Evolutionary conservation across 495 filamentous ascomycete species (phyloP).

Genomic region (Astrothelium subdiscretum): DNA sequence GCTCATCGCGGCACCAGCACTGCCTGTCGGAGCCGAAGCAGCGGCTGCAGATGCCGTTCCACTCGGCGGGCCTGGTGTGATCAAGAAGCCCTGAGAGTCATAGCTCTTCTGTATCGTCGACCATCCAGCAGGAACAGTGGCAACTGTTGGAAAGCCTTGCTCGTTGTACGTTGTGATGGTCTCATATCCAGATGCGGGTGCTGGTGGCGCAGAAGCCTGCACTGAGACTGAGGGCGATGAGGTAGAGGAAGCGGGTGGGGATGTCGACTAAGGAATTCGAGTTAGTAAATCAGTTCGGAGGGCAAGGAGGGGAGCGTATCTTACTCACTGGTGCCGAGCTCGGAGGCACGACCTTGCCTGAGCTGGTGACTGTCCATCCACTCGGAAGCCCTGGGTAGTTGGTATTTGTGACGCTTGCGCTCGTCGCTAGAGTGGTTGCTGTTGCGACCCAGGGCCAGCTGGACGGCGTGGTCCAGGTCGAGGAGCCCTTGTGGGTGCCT

Average conservation of each 20-base stretch:
- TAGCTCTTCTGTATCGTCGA: conserved; percentile 26
- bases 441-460: conserved; percentile 50
- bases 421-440: conserved; percentile 28
- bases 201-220: conserved; percentile 36
- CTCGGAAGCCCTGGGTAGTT: conserved; percentile 47
- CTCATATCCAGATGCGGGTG: conserved; percentile 28
- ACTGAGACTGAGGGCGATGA: conserved; percentile 35
- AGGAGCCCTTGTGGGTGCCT: conserved; percentile 48
- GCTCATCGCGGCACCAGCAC: background rate
- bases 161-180: conserved; percentile 31
- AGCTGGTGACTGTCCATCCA: conserved; percentile 63
- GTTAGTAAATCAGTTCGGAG: conserved; percentile 5
- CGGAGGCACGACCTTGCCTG: conserved; percentile 55
- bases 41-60: background rate
- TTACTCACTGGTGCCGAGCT: conserved; percentile 40
- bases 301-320: conserved; percentile 13
- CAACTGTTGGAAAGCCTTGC: conserved; percentile 33
- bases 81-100: conserved; percentile 30
- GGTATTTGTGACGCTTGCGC: conserved; percentile 29
- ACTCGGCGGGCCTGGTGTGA: background rate
- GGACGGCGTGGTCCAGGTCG: conserved; percentile 38
- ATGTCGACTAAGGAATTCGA: conserved; percentile 37
- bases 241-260: conserved; percentile 34
- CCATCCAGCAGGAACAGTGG: conserved; percentile 25
- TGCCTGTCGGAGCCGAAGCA: background rate